Percentiles rank a stretch among this genome's conserved stretches.
These are phyloP conservation scores for Spiraea crenata DNA, from an alignment of 331 rosid species.

Conservation along the genomic window DNA sequence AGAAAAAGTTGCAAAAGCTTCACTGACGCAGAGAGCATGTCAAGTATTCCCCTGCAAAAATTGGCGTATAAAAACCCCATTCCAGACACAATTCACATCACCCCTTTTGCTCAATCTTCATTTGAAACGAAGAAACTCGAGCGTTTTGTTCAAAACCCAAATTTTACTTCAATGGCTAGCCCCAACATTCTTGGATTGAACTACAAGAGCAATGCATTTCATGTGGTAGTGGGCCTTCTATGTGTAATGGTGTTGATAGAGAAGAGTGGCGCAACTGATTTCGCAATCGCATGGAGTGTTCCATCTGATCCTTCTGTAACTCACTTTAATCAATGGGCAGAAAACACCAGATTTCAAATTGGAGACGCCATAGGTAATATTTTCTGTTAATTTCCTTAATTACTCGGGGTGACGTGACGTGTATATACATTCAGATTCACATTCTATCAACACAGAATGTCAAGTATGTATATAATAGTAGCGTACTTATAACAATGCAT, in stretches of 20 bases:
- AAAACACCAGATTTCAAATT: slow-evolving; percentile 51
- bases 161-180: slow-evolving; percentile 41
- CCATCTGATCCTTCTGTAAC: slow-evolving; percentile 43
- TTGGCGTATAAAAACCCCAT: slow-evolving; percentile 64
- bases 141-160: slow-evolving; percentile 4
- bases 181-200: slow-evolving; percentile 15
- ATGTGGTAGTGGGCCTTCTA: slow-evolving; percentile 32
- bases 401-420: too few relatives aligned
- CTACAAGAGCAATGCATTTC: slow-evolving; percentile 18
- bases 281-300: slow-evolving; percentile 54
- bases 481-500: too few relatives aligned
- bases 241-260: slow-evolving; percentile 46
- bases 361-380: slow-evolving; percentile 67
- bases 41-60: slow-evolving; percentile 33
- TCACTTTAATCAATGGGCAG: slow-evolving; percentile 67
- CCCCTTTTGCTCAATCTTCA: slow-evolving; percentile 16
- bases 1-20: slow-evolving; percentile 54
- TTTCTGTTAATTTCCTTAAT: too few relatives aligned
- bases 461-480: too few relatives aligned
- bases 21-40: slow-evolving; percentile 39
- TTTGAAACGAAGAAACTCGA: background rate
- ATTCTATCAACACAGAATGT: too few relatives aligned
- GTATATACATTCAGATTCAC: too few relatives aligned
- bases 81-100: slow-evolving; percentile 33
- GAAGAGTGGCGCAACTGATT: slow-evolving; percentile 42